A percentile compares a stretch with the other conserved stretches of the same genome.
Conservation (phyloP, 208 protist species). For the Trypanosoma scelopori region DNA sequence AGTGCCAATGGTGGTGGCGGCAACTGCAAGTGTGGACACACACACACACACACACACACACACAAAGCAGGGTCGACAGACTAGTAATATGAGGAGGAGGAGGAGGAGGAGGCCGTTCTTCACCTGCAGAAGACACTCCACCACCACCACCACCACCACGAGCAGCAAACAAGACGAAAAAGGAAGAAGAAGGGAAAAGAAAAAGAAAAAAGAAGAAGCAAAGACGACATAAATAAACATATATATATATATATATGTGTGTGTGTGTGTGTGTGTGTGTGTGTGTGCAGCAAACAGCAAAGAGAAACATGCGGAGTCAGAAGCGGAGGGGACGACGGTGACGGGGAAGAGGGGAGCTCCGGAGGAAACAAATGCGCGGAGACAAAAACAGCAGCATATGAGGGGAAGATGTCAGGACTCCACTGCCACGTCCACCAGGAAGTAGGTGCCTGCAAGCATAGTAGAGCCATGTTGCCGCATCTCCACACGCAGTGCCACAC, state of each 20-base stretch:
- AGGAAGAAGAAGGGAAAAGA: no score
- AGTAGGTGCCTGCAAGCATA: constrained; percentile 53
- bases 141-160: no score
- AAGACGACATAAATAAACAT: no score
- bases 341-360: background rate
- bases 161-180: background rate
- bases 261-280: no score
- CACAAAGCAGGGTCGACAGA: background rate
- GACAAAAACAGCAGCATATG: background rate
- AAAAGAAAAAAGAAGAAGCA: no score
- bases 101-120: no score
- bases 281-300: no score
- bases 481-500: constrained; percentile 64
- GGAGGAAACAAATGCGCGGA: background rate
- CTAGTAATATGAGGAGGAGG: no score
- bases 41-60: background rate
- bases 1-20: background rate
- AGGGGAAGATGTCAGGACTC: background rate
- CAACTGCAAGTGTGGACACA: background rate
- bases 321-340: background rate
- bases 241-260: no score
- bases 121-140: no score
- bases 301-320: no score
- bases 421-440: constrained; percentile 17
- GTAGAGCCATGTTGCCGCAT: constrained; percentile 56